Evolutionary conservation across 2,329 filamentous ascomycete genomes (phyloP).

Genomic region (Alternaria sp.): DNA sequence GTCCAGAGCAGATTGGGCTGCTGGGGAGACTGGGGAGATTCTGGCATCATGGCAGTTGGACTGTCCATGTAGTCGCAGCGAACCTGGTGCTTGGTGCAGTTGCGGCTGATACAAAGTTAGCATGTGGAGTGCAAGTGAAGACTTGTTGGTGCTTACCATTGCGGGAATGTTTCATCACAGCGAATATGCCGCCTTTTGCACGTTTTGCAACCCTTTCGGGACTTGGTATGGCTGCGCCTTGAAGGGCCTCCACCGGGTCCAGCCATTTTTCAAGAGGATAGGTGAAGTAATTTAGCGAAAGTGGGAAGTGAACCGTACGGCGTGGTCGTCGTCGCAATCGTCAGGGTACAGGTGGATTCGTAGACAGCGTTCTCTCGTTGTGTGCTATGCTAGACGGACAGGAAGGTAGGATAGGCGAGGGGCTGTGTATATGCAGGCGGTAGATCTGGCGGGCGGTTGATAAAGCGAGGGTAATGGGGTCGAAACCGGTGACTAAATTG

Average conservation of each 20-base stretch:
- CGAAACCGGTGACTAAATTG: constrained; percentile 45
- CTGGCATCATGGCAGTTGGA: constrained; percentile 69
- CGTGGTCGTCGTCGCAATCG: constrained; percentile 19
- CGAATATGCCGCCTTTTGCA: constrained; percentile 98
- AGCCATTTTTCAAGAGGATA: constrained; percentile 68
- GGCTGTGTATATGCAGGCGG: constrained; percentile 46
- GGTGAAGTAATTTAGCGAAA: constrained; percentile 20
- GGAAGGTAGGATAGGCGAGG: constrained; percentile 36
- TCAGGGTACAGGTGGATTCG: constrained; percentile 23
- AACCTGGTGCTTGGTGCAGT: constrained; percentile 99
- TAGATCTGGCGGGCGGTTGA: constrained; percentile 42
- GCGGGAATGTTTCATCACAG: constrained; percentile 96
- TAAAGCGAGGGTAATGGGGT: constrained; percentile 44
- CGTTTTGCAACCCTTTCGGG: constrained; percentile 95
- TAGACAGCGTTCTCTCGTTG: constrained; percentile 17
- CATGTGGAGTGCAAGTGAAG: neutral
- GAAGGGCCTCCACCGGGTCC: constrained; percentile 94
- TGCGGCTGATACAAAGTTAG: constrained; percentile 69
- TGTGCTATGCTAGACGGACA: constrained; percentile 18
- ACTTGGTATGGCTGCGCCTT: constrained; percentile 94
- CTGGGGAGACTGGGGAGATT: constrained; percentile 60
- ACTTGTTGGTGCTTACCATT: constrained; percentile 73
- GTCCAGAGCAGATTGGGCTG: constrained; percentile 79
- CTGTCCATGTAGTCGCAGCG: constrained; percentile 97
- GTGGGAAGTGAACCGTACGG: constrained; percentile 25